Conservation (phyloP, 805 yeast genomes). For the Teunomyces atbi region DNA sequence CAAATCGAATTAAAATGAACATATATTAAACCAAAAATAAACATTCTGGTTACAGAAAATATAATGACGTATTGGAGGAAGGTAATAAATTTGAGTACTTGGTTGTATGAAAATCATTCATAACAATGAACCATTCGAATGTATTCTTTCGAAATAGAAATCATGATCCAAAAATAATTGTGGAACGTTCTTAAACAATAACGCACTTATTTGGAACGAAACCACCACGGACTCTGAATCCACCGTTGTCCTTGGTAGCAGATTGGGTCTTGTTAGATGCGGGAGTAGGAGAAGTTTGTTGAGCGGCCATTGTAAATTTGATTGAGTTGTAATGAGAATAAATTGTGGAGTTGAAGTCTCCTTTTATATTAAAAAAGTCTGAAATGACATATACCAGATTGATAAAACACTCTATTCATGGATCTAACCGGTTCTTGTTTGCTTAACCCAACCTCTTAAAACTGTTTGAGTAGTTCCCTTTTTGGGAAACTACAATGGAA, state of each 20-base stretch:
- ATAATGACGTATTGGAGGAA: neutral
- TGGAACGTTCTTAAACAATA: neutral
- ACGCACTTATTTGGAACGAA: neutral
- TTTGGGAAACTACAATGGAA: neutral
- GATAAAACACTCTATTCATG: too few relatives aligned
- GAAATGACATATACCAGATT: too few relatives aligned
- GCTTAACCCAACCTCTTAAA: neutral
- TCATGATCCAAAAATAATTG: neutral
- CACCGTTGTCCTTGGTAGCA: slow-evolving; percentile 5
- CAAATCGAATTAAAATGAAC: neutral
- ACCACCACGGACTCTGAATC: neutral
- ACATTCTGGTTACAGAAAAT: neutral
- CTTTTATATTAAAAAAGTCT: neutral
- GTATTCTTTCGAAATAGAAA: neutral
- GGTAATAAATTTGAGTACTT: neutral
- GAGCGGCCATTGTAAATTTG: slow-evolving; percentile 2
- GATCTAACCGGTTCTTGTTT: neutral
- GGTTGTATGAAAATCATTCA: too few relatives aligned
- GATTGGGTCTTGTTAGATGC: slow-evolving; percentile 4
- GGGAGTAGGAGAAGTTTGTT: slow-evolving; percentile 1
- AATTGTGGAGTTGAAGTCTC: neutral
- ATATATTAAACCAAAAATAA: neutral
- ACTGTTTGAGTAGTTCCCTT: neutral
- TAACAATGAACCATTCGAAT: too few relatives aligned
- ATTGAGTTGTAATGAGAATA: neutral